Conservation (phyloP, 257 asterid species). For the Paulownia fortunei region DNA sequence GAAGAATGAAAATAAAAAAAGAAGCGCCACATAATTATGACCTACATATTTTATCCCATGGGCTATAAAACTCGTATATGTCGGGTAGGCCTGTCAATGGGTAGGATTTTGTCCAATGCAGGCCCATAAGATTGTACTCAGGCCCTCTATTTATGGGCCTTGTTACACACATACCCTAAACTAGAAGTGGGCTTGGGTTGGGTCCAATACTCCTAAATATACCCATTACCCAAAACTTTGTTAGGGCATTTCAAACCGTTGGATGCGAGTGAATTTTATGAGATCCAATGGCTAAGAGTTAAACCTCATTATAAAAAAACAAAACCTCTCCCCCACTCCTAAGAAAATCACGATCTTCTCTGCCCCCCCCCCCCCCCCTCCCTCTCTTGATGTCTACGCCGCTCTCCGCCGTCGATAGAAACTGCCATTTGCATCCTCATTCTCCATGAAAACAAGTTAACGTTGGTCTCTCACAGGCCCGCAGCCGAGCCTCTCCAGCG, state of each 20-base stretch:
- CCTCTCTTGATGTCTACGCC: neutral
- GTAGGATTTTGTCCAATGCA: no score
- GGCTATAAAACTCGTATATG: no score
- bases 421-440: no score
- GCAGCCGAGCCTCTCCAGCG: neutral
- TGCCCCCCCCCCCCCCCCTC: neutral
- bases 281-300: constrained; percentile 14
- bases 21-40: no score
- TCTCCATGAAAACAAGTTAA: no score
- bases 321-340: neutral
- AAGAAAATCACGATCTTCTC: neutral
- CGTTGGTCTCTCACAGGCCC: neutral
- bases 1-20: no score
- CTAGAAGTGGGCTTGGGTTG: neutral
- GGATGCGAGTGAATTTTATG: neutral
- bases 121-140: no score
- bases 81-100: no score
- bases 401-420: neutral
- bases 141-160: no score
- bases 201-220: neutral
- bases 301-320: neutral
- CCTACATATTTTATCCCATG: no score
- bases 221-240: neutral
- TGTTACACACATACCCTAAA: neutral
- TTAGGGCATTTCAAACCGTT: constrained; percentile 2